A percentile compares a stretch with the other conserved stretches of the same genome.
phyloP scores from a whole-genome alignment of 371 early-diverging fungal genomes.

The Rhizomucor miehei region DNA sequence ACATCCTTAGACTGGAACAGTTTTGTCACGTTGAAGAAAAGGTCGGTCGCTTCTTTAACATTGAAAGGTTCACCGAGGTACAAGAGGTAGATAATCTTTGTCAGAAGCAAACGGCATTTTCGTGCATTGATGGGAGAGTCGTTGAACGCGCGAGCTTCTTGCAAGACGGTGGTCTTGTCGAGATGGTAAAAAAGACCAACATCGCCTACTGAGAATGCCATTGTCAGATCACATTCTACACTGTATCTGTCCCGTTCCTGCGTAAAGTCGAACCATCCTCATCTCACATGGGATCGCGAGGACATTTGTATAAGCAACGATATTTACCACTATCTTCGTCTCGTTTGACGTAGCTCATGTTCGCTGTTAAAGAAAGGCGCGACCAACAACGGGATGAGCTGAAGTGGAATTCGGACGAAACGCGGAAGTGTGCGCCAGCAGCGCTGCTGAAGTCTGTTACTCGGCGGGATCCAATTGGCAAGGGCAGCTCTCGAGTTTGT shows the following conservation, averaged over 20 bases:
- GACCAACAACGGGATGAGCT: not conserved
- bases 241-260: not conserved
- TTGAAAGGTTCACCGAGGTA: conserved; percentile 87
- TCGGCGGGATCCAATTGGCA: too few species aligned
- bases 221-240: not conserved
- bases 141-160: conserved; percentile 96
- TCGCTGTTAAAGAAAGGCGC: conserved; percentile 2
- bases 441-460: too few species aligned
- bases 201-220: conserved; percentile 27
- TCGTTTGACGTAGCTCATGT: conserved; percentile 64
- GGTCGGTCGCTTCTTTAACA: conserved; percentile 93
- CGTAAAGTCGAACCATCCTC: too few species aligned
- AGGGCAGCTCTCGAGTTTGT: too few species aligned
- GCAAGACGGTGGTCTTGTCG: conserved; percentile 92
- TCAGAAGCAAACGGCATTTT: conserved; percentile 89
- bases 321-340: conserved; percentile 55
- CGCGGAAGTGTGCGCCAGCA: too few species aligned
- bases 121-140: conserved; percentile 93
- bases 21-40: conserved; percentile 96
- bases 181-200: conserved; percentile 60
- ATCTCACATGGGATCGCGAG: too few species aligned
- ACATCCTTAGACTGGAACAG: conserved; percentile 97
- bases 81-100: conserved; percentile 91
- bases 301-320: not conserved
- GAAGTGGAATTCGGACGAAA: too few species aligned